Base-by-base conservation (phyloP, 1,284 basidiomycete species). In the Microbotryum saponariae region DNA sequence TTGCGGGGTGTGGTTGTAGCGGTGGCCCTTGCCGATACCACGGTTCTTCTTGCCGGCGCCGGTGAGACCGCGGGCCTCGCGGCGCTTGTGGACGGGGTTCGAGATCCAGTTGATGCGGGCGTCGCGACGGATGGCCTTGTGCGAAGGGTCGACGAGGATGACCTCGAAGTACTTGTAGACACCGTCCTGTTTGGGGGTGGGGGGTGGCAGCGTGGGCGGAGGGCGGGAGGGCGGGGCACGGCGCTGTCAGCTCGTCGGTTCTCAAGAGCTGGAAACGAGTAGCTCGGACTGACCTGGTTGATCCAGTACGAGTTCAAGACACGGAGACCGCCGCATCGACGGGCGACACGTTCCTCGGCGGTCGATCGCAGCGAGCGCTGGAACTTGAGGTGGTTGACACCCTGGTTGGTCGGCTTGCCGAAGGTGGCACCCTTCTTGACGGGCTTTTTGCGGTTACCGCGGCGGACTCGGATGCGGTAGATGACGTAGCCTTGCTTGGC, bases 111-210 rank as follows among this genome's bases (percentile, higher is more conserved):
- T 97, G 82, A 99, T 97, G 73, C 91, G 84, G 68, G 94, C 80
- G 76, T 99, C 94, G 68, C 92, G 88, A 70, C 91, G 89, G 79
- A 97, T 86, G 52, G 79, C 79, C 76, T 79, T 80, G 78, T 80
- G 78, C 58, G 72, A 73, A 61, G 78, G 91, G 76, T 99, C 94
- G 63, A 99, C 92, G 71, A 94, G 85, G 76, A 99, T 98, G 73
- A 99, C 91, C 78, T 98, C 94, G 81, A 87, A 98, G 83, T 96
- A 98, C 79, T 97, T 97, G 86, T 97, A 97, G 49, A 97, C 90
- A 81, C 93, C 93, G 77, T 97, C 93, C 54, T 44, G 48, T 57
- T 18, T 25, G 25, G 25, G 25, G 25, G 25, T 2, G 25, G 21
- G 37, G 27, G 27, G 27, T 27, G 27, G 27, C 27, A 27, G 27